Percentiles rank a stretch among this genome's conserved stretches.
These are phyloP conservation scores for Pyrus pyrifolia DNA, from an alignment of 306 rosid species.

Conservation along the genomic window DNA sequence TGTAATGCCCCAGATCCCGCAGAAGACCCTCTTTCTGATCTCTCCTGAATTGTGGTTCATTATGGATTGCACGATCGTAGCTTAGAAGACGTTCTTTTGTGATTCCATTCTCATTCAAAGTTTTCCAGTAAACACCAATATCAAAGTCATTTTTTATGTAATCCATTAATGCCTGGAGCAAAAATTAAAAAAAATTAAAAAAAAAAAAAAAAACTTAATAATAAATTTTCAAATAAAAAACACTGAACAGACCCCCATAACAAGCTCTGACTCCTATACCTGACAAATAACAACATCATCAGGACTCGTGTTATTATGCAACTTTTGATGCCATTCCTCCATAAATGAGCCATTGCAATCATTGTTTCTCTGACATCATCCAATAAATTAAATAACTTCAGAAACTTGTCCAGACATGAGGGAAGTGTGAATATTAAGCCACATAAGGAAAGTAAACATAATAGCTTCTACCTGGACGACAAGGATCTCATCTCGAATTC, in stretches of 20 bases:
- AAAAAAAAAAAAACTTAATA: background rate
- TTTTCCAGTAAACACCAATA: constrained; percentile 77
- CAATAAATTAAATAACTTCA: constrained; percentile 14
- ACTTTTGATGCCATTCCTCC: constrained; percentile 99
- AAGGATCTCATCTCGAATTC: constrained; percentile 96
- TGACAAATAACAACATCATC: constrained; percentile 97
- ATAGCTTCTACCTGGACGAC: constrained; percentile 67
- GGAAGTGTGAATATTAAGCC: constrained; percentile 10
- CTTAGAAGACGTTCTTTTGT: constrained; percentile 94
- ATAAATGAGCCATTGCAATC: constrained; percentile 86
- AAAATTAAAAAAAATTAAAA: background rate
- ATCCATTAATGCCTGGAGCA: constrained; percentile 78
- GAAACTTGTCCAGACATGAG: constrained; percentile 17
- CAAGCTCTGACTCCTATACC: constrained; percentile 44
- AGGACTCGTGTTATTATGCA: constrained; percentile 97
- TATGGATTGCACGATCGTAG: constrained; percentile 90
- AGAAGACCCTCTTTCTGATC: constrained; percentile 84
- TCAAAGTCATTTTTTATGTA: constrained; percentile 73
- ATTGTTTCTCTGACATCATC: constrained; percentile 62
- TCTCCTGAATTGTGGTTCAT: constrained; percentile 72
- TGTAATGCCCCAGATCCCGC: constrained; percentile 74
- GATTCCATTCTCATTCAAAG: constrained; percentile 84
- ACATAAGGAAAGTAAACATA: constrained; percentile 2
- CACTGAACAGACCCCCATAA: constrained; percentile 4
- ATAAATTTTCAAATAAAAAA: constrained; percentile 14